These are phyloP conservation scores for Trichocladium uniseriatum DNA, from an alignment of 495 filamentous ascomycete species.

Conservation along the genomic window DNA sequence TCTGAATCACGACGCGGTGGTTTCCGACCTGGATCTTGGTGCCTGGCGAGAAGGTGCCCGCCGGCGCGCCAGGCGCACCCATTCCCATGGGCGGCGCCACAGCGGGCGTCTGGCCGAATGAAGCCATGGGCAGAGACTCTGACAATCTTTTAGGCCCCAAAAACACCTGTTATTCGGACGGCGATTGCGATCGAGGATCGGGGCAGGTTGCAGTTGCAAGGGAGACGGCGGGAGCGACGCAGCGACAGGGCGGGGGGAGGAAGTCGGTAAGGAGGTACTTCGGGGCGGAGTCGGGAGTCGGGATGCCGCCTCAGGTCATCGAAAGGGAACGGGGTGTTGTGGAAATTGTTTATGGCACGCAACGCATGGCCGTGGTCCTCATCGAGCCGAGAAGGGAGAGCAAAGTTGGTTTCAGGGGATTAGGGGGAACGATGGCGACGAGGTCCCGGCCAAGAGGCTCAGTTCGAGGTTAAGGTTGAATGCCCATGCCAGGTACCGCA, in stretches of 20 bases:
- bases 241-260: neutral
- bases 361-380: slow-evolving; percentile 13
- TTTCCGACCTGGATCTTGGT: slow-evolving; percentile 93
- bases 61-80: slow-evolving; percentile 51
- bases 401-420: neutral
- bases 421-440: neutral
- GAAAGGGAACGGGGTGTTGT: slow-evolving; percentile 6
- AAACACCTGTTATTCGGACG: neutral
- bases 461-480: slow-evolving; percentile 7
- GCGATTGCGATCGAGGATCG: neutral
- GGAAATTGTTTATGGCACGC: slow-evolving; percentile 4
- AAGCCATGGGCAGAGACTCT: slow-evolving; percentile 29
- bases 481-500: slow-evolving; percentile 5
- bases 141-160: neutral
- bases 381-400: neutral
- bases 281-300: slow-evolving; percentile 2
- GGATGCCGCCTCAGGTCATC: slow-evolving; percentile 10
- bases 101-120: slow-evolving; percentile 35
- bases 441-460: neutral
- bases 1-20: slow-evolving; percentile 92
- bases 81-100: slow-evolving; percentile 30
- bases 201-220: neutral
- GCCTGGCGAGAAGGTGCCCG: slow-evolving; percentile 83
- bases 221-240: neutral
- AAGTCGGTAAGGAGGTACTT: neutral